Base-by-base conservation (phyloP, 805 yeast genomes). In the Debaryomyces castellii region DNA sequence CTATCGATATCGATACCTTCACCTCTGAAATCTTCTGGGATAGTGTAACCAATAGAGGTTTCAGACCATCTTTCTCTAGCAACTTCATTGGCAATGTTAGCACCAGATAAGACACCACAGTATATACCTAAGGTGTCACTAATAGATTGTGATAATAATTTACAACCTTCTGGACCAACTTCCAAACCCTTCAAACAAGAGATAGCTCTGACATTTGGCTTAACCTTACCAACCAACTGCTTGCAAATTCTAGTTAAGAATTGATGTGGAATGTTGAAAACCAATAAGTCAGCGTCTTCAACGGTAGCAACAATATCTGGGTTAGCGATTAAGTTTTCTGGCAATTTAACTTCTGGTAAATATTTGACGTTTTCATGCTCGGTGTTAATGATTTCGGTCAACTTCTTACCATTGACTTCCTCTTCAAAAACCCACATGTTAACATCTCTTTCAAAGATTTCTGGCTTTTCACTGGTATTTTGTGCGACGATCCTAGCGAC, bases 41-140 rank as follows among this genome's bases (percentile, higher is more conserved):
- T 42, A 44, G 59, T 63, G 59, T 73, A 73, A 38, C 75, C 77
- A 22, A 73, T 66, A 16, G 77, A 68, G 37, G 77, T 71, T 57
- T 73, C 77, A 45, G 76, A 70, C 77, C 77, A 73, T 51, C 70
- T 68, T 52, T 69, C 64, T 56, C 71, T 63, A 48, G 77, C 77
- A 23, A 73, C 75, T 55, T 73, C 77, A 20, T 69, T 67, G 46
- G 77, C 77, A 46, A 73, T 63, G 56, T 73, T 73, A 46, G 77
- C 77, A n/a, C 77, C 77, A n/a, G 74, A 67, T 42, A 73, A 60
- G 5, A 71, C 76, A 44, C 77, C 77, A 51, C 77, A 73, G 49
- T 60, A 58, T 47, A 73, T 63, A 34, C 74, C 74, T 60, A 73
- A 69, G 25, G 64, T 57, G 51, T 73, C 77, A 41, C 73, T 68